A percentile compares a stretch with the other conserved stretches of the same genome.
These are phyloP conservation scores for Stentor roeselii DNA, from an alignment of 73 alveolate genomes.

Conservation along the genomic window DNA sequence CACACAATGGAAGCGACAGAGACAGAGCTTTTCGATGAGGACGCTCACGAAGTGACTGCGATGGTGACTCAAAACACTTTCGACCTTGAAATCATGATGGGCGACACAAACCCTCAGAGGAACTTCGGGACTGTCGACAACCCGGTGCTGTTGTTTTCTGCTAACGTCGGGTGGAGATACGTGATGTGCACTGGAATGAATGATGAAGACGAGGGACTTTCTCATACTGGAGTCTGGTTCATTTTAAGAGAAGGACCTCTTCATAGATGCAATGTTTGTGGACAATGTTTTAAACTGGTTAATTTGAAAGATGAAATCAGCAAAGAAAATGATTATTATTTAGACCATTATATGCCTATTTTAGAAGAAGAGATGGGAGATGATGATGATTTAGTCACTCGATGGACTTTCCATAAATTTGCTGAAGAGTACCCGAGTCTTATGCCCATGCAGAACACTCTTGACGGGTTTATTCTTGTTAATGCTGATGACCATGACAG, in stretches of 20 bases:
- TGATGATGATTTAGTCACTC: conserved; percentile 44
- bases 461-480: conserved; percentile 61
- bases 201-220: conserved; percentile 85
- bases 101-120: conserved; percentile 42
- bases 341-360: conserved; percentile 64
- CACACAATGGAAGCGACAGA: conserved; percentile 31
- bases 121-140: conserved; percentile 89
- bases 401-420: conserved; percentile 35
- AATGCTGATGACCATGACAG: conserved; percentile 84
- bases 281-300: conserved; percentile 81
- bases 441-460: conserved; percentile 46
- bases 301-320: conserved; percentile 75
- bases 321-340: conserved; percentile 72
- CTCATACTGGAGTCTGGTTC: conserved; percentile 73
- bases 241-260: conserved; percentile 84
- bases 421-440: conserved; percentile 50
- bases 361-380: conserved; percentile 72
- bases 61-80: conserved; percentile 50
- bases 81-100: conserved; percentile 41
- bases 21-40: conserved; percentile 57
- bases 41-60: conserved; percentile 52
- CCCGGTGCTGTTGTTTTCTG: conserved; percentile 81
- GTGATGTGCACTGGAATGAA: conserved; percentile 83
- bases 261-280: conserved; percentile 84
- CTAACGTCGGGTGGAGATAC: conserved; percentile 78